A percentile compares a stretch with the other conserved stretches of the same genome.
These are phyloP conservation scores for Penicillium hordei DNA, from an alignment of 2,329 filamentous ascomycete species.

Conservation along the genomic window DNA sequence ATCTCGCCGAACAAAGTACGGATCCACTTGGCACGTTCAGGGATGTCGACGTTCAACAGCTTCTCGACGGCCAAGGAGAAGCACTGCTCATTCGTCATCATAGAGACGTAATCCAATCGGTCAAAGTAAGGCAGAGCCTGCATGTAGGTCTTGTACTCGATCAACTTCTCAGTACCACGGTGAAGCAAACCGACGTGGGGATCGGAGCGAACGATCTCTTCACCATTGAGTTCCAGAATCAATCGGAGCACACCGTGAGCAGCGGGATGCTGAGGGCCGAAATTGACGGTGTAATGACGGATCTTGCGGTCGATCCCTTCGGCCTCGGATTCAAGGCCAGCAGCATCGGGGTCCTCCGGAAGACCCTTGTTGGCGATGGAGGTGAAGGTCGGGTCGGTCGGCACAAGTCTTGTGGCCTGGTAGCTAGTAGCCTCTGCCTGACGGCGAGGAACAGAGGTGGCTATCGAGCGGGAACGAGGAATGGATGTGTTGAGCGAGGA, in stretches of 20 bases:
- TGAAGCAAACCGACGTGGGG: slow-evolving; percentile 96
- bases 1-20: slow-evolving; percentile 94
- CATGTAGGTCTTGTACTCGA: slow-evolving; percentile 99
- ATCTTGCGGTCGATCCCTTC: slow-evolving; percentile 69
- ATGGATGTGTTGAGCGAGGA: slow-evolving; percentile 45
- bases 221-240: slow-evolving; percentile 96
- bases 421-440: slow-evolving; percentile 52
- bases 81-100: slow-evolving; percentile 99
- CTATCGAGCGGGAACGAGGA: slow-evolving; percentile 55
- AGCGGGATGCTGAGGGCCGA: slow-evolving; percentile 96
- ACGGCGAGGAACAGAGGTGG: slow-evolving; percentile 55
- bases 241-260: slow-evolving; percentile 96
- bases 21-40: slow-evolving; percentile 94
- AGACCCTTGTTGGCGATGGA: slow-evolving; percentile 45
- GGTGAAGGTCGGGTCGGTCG: slow-evolving; percentile 58
- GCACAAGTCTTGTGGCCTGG: slow-evolving; percentile 56
- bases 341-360: slow-evolving; percentile 41
- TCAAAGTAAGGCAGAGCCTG: slow-evolving; percentile 99
- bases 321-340: slow-evolving; percentile 49
- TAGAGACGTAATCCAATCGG: slow-evolving; percentile 96
- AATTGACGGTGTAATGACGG: slow-evolving; percentile 99
- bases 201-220: slow-evolving; percentile 95
- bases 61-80: slow-evolving; percentile 96
- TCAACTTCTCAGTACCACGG: slow-evolving; percentile 97
- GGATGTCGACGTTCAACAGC: slow-evolving; percentile 93